Conservation (phyloP, 495 filamentous ascomycete species). For the Lepidopterella palustris region DNA sequence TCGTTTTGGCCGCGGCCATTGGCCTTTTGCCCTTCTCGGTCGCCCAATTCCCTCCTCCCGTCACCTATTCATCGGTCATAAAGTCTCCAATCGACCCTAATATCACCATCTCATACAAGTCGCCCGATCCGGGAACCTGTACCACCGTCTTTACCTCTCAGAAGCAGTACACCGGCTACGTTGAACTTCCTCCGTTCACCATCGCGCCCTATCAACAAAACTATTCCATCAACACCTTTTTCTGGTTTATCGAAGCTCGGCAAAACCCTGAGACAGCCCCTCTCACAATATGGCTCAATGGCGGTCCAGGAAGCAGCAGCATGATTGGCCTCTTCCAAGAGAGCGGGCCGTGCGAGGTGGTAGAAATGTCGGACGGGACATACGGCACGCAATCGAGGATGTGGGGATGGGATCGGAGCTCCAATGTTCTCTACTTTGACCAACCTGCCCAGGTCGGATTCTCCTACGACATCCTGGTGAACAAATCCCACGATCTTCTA, state of each 20-base stretch:
- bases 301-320: conserved; percentile 46
- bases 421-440: conserved; percentile 41
- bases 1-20: conserved; percentile 12
- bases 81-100: conserved; percentile 50
- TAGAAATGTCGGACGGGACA: conserved; percentile 32
- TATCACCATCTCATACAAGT: conserved; percentile 56
- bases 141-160: conserved; percentile 29
- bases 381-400: conserved; percentile 34
- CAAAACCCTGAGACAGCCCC: conserved; percentile 37
- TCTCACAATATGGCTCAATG: conserved; percentile 53
- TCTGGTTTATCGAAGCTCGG: conserved; percentile 42
- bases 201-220: conserved; percentile 48
- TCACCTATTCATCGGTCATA: conserved; percentile 44
- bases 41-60: conserved; percentile 26
- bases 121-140: conserved; percentile 44
- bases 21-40: neutral
- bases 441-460: conserved; percentile 41
- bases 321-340: conserved; percentile 38
- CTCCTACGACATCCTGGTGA: conserved; percentile 39
- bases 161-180: conserved; percentile 40
- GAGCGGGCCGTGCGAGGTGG: conserved; percentile 36
- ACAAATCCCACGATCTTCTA: conserved; percentile 37
- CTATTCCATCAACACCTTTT: conserved; percentile 52
- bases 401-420: conserved; percentile 40
- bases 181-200: conserved; percentile 46